Percentiles rank a stretch among this genome's conserved stretches.
These are phyloP conservation scores for Fusarium solani-melongenae DNA, from an alignment of 2,329 filamentous ascomycete genomes.

Conservation along the genomic window DNA sequence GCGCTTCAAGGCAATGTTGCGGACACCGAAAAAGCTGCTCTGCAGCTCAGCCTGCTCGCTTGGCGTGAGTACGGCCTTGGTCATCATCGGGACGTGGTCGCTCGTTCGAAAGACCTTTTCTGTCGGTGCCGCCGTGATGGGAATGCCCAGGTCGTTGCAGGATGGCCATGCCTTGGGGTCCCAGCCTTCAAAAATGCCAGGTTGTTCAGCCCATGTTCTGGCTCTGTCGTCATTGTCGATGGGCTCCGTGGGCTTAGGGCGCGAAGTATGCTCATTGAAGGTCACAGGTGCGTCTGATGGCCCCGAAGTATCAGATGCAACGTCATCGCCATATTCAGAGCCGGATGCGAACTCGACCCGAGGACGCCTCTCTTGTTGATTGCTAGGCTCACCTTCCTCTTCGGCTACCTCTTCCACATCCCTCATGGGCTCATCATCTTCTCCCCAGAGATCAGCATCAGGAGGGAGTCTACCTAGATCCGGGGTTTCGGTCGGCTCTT, in stretches of 20 bases:
- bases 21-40: neutral
- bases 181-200: slow-evolving; percentile 29
- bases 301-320: neutral
- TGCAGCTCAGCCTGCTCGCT: slow-evolving; percentile 54
- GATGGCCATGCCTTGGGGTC: slow-evolving; percentile 19
- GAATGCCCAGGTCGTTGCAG: slow-evolving; percentile 15
- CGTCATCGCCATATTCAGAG: neutral
- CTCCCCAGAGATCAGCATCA: neutral
- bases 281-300: neutral
- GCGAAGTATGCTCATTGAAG: neutral
- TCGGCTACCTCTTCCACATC: neutral
- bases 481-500: neutral
- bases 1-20: slow-evolving; percentile 40
- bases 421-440: neutral
- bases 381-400: neutral
- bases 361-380: neutral
- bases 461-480: neutral
- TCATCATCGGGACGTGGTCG: slow-evolving; percentile 50
- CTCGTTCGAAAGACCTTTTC: slow-evolving; percentile 52
- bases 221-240: neutral
- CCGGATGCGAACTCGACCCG: neutral
- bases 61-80: slow-evolving; percentile 53
- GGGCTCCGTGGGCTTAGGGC: neutral
- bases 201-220: slow-evolving; percentile 40
- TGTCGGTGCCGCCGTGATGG: slow-evolving; percentile 34